A percentile compares a stretch with the other conserved stretches of the same genome.
These are phyloP conservation scores for Cyberlindnera maclurae DNA, from an alignment of 805 yeast genomes.

Conservation along the genomic window DNA sequence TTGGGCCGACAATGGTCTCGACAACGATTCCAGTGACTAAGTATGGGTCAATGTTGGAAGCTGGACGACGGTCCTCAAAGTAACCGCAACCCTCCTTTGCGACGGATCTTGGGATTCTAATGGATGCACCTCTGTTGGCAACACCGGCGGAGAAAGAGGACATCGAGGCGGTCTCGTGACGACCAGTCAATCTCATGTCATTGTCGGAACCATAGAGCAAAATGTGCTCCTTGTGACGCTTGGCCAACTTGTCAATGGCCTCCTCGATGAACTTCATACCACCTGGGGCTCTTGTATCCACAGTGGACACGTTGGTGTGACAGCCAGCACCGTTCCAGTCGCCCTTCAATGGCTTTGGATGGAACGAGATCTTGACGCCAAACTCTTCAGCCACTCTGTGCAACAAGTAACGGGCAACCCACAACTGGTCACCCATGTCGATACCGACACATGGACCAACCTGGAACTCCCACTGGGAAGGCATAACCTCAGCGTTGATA, in stretches of 20 bases:
- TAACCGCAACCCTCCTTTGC: constrained; percentile 97
- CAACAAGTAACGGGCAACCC: constrained; percentile 91
- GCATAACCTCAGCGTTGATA: constrained; percentile 99
- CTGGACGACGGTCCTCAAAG: constrained; percentile 99
- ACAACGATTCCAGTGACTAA: constrained; percentile 97
- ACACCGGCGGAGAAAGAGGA: constrained; percentile 91
- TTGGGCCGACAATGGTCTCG: constrained; percentile 93
- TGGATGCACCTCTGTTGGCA: constrained; percentile 99
- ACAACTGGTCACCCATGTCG: constrained; percentile 93
- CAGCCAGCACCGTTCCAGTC: constrained; percentile 99
- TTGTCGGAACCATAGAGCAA: constrained; percentile 93
- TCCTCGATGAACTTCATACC: constrained; percentile 93
- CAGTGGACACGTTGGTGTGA: constrained; percentile 97
- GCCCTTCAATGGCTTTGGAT: constrained; percentile 98
- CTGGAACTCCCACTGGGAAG: constrained; percentile 99
- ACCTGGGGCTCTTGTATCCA: constrained; percentile 85
- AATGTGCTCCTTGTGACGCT: constrained; percentile 96
- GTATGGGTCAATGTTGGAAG: constrained; percentile 98
- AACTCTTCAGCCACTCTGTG: constrained; percentile 97
- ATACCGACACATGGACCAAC: constrained; percentile 98
- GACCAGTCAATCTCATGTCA: constrained; percentile 92
- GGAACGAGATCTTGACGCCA: constrained; percentile 97
- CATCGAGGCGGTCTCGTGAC: constrained; percentile 97
- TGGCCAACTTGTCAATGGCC: constrained; percentile 87
- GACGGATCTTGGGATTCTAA: constrained; percentile 98